Evolutionary conservation across 2,329 filamentous ascomycete genomes (phyloP).

Genomic region (Metarhizium album): DNA sequence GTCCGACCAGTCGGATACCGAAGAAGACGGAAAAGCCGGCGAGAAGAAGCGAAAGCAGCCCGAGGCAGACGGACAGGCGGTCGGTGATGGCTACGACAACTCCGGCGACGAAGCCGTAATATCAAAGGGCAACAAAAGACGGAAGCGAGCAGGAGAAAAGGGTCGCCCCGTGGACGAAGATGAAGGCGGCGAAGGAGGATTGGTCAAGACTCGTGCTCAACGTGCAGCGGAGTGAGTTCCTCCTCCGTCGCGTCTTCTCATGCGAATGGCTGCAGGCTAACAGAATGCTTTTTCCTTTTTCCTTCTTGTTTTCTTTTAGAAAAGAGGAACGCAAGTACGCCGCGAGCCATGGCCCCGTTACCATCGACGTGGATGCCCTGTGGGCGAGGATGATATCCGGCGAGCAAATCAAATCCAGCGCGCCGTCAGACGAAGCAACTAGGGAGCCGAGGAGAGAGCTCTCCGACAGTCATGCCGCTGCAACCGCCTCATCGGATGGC

Average conservation of each 20-base stretch:
- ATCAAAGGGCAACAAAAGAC: slow-evolving; percentile 45
- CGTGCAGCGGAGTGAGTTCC: slow-evolving; percentile 49
- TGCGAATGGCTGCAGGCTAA: slow-evolving; percentile 6
- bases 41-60: slow-evolving; percentile 15
- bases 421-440: background rate
- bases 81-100: slow-evolving; percentile 47
- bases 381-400: slow-evolving; percentile 56
- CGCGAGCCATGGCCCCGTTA: slow-evolving; percentile 46
- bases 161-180: slow-evolving; percentile 34
- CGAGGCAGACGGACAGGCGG: slow-evolving; percentile 14
- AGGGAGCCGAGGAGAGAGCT: slow-evolving; percentile 14
- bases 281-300: too few relatives aligned
- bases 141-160: slow-evolving; percentile 32
- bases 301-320: slow-evolving; percentile 19
- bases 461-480: slow-evolving; percentile 8
- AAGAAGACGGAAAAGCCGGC: slow-evolving; percentile 22
- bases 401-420: slow-evolving; percentile 6
- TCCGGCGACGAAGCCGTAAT: slow-evolving; percentile 67
- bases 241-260: background rate
- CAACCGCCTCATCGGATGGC: background rate
- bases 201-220: slow-evolving; percentile 65
- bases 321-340: slow-evolving; percentile 46
- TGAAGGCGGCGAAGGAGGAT: slow-evolving; percentile 46
- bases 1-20: slow-evolving; percentile 41
- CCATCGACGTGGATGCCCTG: slow-evolving; percentile 59